A percentile compares a stretch with the other conserved stretches of the same genome.
phyloP scores from a whole-genome alignment of 139 green algal genomes.

The Diplosphaera chodatii region DNA sequence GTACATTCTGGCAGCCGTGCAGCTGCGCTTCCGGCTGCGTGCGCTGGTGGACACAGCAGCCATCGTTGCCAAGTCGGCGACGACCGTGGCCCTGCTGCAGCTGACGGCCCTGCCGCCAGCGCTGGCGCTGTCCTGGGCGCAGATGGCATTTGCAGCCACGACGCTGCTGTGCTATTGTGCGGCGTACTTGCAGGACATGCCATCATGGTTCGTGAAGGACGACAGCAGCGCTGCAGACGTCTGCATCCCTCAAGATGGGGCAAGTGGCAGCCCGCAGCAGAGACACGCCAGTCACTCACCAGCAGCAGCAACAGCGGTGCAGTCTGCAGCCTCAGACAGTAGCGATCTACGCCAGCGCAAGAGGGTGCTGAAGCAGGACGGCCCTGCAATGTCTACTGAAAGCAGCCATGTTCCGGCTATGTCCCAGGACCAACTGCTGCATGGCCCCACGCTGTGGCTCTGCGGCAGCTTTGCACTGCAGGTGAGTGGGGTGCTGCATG shows the following conservation, averaged over 20 bases:
- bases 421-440: too few relatives aligned
- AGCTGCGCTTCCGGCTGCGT: too few relatives aligned
- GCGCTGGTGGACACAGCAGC: too few relatives aligned
- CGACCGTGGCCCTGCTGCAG: constrained; percentile 47
- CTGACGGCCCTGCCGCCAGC: constrained; percentile 7
- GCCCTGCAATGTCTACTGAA: neutral
- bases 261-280: too few relatives aligned
- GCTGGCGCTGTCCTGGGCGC: constrained; percentile 47
- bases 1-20: too few relatives aligned
- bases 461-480: constrained; percentile 12
- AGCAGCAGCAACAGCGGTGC: too few relatives aligned
- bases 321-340: too few relatives aligned
- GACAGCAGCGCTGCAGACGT: neutral
- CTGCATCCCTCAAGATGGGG: too few relatives aligned
- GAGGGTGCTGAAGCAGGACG: neutral
- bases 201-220: neutral
- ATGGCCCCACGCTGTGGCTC: neutral
- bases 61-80: constrained; percentile 34
- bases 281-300: too few relatives aligned
- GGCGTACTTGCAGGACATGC: neutral
- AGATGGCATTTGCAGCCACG: constrained; percentile 50
- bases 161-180: constrained; percentile 33
- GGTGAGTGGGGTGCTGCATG: neutral
- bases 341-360: neutral
- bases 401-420: too few relatives aligned